A percentile compares a stretch with the other conserved stretches of the same genome.
Evolutionary conservation across 768 basidiomycete species (phyloP).

Genomic region (Dictyophora rubrovolvata): DNA sequence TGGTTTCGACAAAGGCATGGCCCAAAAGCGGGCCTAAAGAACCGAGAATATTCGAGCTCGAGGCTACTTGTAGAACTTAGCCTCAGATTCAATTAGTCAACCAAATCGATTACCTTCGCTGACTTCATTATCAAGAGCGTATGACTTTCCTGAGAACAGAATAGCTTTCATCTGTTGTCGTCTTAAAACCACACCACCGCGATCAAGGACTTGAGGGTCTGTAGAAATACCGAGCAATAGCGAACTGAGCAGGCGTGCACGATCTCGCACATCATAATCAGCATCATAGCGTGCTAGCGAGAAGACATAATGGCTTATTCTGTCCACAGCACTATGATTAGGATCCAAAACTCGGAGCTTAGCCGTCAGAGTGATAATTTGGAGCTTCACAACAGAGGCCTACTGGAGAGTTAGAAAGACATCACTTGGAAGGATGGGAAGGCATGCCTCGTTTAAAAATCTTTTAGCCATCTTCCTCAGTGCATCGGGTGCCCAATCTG

Average conservation of each 20-base stretch:
- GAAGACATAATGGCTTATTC: slow-evolving; percentile 65
- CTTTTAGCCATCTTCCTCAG: slow-evolving; percentile 68
- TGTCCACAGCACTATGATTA: slow-evolving; percentile 23
- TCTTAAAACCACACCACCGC: slow-evolving; percentile 67
- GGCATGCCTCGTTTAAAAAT: slow-evolving; percentile 58
- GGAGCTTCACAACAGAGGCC: slow-evolving; percentile 65
- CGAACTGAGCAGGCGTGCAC: slow-evolving; percentile 67
- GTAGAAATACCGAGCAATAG: slow-evolving; percentile 48
- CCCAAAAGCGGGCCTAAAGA: slow-evolving; percentile 55
- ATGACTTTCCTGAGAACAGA: slow-evolving; percentile 66
- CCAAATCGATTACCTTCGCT: slow-evolving; percentile 22
- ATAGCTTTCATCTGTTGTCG: slow-evolving; percentile 75
- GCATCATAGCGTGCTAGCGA: slow-evolving; percentile 79
- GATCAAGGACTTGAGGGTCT: slow-evolving; percentile 17
- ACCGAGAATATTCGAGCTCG: slow-evolving; percentile 39
- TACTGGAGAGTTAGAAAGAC: slow-evolving; percentile 20
- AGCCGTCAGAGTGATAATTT: slow-evolving; percentile 74
- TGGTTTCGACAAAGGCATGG: slow-evolving; percentile 41
- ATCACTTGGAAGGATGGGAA: neutral
- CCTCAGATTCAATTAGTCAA: neutral
- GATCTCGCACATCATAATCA: slow-evolving; percentile 86
- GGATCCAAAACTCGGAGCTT: slow-evolving; percentile 70
- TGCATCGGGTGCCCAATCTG: slow-evolving; percentile 81
- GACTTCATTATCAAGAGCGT: slow-evolving; percentile 31
- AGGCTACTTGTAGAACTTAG: slow-evolving; percentile 4